Percentiles rank a stretch among this genome's conserved stretches.
These are phyloP conservation scores for Trichomonas vaginalis DNA, from an alignment of 208 protist species.

Conservation along the genomic window DNA sequence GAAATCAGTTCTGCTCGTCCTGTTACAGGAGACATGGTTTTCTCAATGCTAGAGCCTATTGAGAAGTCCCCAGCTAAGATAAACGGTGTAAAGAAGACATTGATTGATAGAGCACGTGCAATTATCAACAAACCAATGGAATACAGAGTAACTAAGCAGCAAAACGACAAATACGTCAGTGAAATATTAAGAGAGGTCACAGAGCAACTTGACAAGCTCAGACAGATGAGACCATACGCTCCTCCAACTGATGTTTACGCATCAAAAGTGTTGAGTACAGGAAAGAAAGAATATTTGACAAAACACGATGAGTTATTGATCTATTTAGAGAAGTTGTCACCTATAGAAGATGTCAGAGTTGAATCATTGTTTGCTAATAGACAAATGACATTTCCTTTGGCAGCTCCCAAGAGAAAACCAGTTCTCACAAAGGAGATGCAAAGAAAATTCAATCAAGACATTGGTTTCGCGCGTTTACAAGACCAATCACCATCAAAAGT, in stretches of 20 bases:
- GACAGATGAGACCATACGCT: neutral
- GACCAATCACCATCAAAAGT: neutral
- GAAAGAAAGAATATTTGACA: neutral
- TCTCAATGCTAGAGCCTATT: neutral
- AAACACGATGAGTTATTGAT: neutral
- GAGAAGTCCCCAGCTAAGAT: neutral
- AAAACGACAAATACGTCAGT: neutral
- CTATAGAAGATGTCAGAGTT: neutral
- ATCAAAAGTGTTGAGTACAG: neutral
- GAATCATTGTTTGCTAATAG: neutral
- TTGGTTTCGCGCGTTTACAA: neutral
- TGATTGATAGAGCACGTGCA: neutral
- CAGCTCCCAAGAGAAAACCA: neutral
- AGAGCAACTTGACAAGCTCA: neutral
- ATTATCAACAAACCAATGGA: neutral
- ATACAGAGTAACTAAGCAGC: neutral
- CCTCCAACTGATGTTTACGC: neutral
- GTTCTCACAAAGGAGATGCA: neutral
- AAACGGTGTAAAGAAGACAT: neutral
- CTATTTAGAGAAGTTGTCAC: neutral
- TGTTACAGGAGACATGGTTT: neutral
- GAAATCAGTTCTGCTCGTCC: neutral
- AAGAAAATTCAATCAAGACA: neutral
- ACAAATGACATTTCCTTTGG: neutral
- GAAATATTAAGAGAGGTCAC: neutral